phyloP scores from a whole-genome alignment of 352 stramenopile species.

The Phytophthora pistaciae region DNA sequence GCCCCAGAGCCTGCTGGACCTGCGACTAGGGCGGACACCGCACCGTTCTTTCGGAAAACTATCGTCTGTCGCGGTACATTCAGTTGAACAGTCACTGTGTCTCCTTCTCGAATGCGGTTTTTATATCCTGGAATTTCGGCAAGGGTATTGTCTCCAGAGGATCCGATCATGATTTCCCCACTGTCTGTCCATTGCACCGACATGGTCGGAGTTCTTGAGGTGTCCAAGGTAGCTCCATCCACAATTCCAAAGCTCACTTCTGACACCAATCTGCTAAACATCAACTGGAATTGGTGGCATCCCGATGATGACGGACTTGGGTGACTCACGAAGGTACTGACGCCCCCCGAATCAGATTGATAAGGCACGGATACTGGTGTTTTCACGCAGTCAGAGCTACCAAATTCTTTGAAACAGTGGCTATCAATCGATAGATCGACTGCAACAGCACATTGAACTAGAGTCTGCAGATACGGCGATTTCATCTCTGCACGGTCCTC shows the following conservation, averaged over 20 bases:
- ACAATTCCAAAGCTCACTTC: conserved; percentile 37
- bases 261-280: conserved; percentile 33
- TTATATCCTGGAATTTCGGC: conserved; percentile 26
- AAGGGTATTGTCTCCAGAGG: conserved; percentile 4
- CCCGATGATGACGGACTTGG: conserved; percentile 20
- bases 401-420: conserved; percentile 18
- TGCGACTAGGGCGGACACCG: conserved; percentile 29
- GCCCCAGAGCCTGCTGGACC: conserved; percentile 24
- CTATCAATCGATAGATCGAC: conserved; percentile 71
- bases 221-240: conserved; percentile 9
- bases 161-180: conserved; percentile 24
- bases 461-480: conserved; percentile 64
- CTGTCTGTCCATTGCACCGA: conserved; percentile 37
- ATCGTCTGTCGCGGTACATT: conserved; percentile 43
- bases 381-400: not conserved
- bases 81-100: conserved; percentile 52
- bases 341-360: conserved; percentile 5
- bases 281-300: conserved; percentile 31
- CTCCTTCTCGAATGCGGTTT: conserved; percentile 43
- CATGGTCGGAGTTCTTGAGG: not conserved
- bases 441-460: conserved; percentile 67
- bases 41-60: conserved; percentile 52
- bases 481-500: conserved; percentile 67
- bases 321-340: conserved; percentile 23
- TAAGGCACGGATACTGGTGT: conserved; percentile 5